These are phyloP conservation scores for Lathyrus sativus DNA, from an alignment of 306 rosid species.

Conservation along the genomic window DNA sequence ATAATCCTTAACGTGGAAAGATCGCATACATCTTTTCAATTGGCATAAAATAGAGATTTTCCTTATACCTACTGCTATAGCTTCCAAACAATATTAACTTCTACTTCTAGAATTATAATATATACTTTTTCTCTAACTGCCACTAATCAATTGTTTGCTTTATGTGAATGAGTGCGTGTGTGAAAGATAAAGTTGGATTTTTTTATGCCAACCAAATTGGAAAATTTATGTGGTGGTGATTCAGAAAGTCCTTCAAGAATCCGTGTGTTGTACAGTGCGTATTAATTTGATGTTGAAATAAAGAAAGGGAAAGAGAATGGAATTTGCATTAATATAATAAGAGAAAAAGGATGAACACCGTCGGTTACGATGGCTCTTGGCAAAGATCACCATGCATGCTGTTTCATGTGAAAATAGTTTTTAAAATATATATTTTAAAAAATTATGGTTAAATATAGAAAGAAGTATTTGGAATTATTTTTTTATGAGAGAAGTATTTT, in stretches of 20 bases:
- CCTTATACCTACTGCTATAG: background rate
- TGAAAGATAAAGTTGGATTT: constrained; percentile 18
- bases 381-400: no score
- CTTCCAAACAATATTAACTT: constrained; percentile 11
- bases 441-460: no score
- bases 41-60: constrained; percentile 22
- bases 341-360: no score
- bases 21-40: constrained; percentile 33
- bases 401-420: no score
- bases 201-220: constrained; percentile 40
- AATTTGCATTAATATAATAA: background rate
- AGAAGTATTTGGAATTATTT: no score
- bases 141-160: constrained; percentile 34
- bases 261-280: constrained; percentile 5
- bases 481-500: no score
- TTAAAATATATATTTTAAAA: no score
- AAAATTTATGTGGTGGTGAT: constrained; percentile 51
- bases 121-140: constrained; percentile 9
- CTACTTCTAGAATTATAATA: constrained; percentile 17
- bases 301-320: background rate
- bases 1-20: constrained; percentile 27
- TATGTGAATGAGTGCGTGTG: background rate
- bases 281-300: background rate
- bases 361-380: no score
- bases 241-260: constrained; percentile 42